Conservation (phyloP, 352 stramenopile genomes). For the Pythium coloratum region DNA sequence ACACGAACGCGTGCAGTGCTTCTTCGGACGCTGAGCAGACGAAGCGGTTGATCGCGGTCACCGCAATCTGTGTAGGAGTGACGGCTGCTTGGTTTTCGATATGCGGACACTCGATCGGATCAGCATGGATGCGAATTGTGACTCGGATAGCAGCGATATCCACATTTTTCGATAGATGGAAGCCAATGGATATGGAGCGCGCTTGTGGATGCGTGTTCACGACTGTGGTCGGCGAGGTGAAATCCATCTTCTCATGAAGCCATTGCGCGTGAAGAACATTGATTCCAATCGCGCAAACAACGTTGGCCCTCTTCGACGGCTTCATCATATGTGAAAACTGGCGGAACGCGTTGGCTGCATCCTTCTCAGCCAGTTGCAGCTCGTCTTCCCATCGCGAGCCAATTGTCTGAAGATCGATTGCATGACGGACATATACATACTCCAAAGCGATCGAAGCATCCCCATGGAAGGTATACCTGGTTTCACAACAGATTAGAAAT, state of each 20-base stretch:
- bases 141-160: slow-evolving; percentile 19
- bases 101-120: not conserved
- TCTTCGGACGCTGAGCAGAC: slow-evolving; percentile 16
- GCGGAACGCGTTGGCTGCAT: slow-evolving; percentile 12
- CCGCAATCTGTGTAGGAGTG: not conserved
- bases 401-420: slow-evolving; percentile 4
- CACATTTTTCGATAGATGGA: slow-evolving; percentile 12
- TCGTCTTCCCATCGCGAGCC: slow-evolving; percentile 19
- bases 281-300: slow-evolving; percentile 15
- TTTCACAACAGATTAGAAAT: not conserved
- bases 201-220: not conserved
- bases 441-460: slow-evolving; percentile 18
- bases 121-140: slow-evolving; percentile 17
- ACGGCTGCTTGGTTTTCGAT: not conserved
- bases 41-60: slow-evolving; percentile 15
- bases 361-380: slow-evolving; percentile 6
- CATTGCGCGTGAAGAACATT: slow-evolving; percentile 16
- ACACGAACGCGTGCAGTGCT: slow-evolving; percentile 9
- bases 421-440: slow-evolving; percentile 20
- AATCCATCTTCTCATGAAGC: slow-evolving; percentile 1
- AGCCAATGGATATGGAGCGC: slow-evolving; percentile 18
- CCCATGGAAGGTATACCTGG: slow-evolving; percentile 20
- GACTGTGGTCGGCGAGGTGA: not conserved
- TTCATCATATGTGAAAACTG: not conserved
- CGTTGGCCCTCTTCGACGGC: not conserved